Evolutionary conservation across 2,329 filamentous ascomycete genomes (phyloP), one percentile per base, ranked within the genome.

Genomic region (Albifimbria verrucaria): DNA sequence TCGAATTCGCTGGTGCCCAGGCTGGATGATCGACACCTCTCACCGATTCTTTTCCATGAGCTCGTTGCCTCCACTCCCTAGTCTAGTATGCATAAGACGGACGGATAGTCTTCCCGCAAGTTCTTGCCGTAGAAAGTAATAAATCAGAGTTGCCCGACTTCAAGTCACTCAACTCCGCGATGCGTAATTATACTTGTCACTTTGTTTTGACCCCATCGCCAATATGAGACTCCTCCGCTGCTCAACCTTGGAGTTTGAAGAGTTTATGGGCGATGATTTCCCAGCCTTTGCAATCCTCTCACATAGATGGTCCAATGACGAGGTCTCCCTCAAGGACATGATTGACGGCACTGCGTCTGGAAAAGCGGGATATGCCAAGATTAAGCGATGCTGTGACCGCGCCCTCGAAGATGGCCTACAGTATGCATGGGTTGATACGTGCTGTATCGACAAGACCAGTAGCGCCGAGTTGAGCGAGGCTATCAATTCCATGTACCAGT

Each of bases 281-380:
- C 63, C 63, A 7, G 51, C 50, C 0, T 73, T 72, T 46, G 68
- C 63, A 1, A 72, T 72, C 21, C 59, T 73, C 1, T 72, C 69
- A 9, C 69, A 72, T 41, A 70, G 65, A 1, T 72, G 70, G 68
- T 62, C 53, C 1, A 48, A 56, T 2, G 58, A 62, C 3, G 68
- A 72, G 50, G 61, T 70, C 3, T 57, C 52, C 2, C 66, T 68
- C 20, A 58, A 66, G n/a, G 63, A 69, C 20, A 24, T 64, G 11
- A n/a, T 15, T 15, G 44, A 7, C 44, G 21, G 7, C 4, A 47
- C 42, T 21, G 18, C 22, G 18, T 15, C 54, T 56, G 11, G 46
- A 50, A 9, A 26, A 36, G 3, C 15, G 5, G 55, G 58, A 1
- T 66, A 57, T 23, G 36, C 23, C 20, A 68, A 68, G 20, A 48